phyloP scores from a whole-genome alignment of 1,284 basidiomycete species.

The Coniophora puteana region DNA sequence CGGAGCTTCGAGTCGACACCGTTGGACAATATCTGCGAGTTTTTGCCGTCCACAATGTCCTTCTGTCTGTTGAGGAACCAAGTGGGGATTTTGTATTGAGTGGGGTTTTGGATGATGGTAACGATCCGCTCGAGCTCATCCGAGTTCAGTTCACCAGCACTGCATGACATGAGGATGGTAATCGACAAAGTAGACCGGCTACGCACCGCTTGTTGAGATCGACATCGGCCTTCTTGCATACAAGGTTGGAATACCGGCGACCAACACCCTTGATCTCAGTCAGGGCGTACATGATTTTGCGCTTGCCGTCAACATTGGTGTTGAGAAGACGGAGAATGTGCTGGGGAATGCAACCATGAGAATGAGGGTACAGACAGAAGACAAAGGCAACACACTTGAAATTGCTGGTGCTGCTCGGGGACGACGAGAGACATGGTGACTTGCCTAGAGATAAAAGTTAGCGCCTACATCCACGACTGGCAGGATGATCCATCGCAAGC shows the following conservation, averaged over 20 bases:
- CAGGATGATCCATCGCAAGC: too few relatives aligned
- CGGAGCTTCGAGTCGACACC: slow-evolving; percentile 97
- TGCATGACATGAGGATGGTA: slow-evolving; percentile 26
- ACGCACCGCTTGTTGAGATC: slow-evolving; percentile 97
- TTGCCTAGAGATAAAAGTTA: too few relatives aligned
- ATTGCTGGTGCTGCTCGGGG: slow-evolving; percentile 90
- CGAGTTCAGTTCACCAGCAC: slow-evolving; percentile 92
- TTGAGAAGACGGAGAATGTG: slow-evolving; percentile 98
- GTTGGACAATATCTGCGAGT: slow-evolving; percentile 96
- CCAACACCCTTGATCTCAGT: slow-evolving; percentile 99
- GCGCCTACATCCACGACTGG: too few relatives aligned
- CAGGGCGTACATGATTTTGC: slow-evolving; percentile 97
- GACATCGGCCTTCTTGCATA: slow-evolving; percentile 99
- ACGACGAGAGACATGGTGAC: slow-evolving; percentile 86
- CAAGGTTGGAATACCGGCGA: slow-evolving; percentile 97
- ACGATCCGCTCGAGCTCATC: slow-evolving; percentile 99
- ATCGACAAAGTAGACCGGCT: not conserved
- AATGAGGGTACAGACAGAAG: not conserved
- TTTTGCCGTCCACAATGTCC: slow-evolving; percentile 97
- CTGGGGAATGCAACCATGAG: slow-evolving; percentile 35
- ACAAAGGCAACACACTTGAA: slow-evolving; percentile 56
- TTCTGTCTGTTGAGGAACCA: slow-evolving; percentile 99
- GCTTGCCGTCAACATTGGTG: slow-evolving; percentile 99
- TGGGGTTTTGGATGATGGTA: slow-evolving; percentile 99
- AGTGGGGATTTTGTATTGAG: slow-evolving; percentile 98